Percentiles rank a stretch among this genome's conserved stretches.
Evolutionary conservation across 148 eudicot genomes (phyloP).

Genomic region (Amaranthus hypochondriacus): DNA sequence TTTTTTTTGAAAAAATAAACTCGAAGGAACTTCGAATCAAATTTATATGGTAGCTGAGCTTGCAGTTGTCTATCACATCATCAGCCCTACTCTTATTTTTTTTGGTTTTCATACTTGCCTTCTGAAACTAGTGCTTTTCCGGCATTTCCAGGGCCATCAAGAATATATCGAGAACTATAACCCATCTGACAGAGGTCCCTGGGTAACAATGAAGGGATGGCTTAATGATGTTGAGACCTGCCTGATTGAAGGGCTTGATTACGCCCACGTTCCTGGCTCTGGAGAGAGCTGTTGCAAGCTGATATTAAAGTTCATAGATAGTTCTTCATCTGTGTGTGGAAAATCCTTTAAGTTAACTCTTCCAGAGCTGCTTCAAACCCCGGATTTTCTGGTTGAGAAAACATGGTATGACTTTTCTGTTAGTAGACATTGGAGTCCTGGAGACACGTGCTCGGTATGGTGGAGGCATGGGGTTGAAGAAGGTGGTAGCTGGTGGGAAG

Average conservation of each 20-base stretch:
- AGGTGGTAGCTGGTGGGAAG: slow-evolving; percentile 86
- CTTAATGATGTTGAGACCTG: slow-evolving; percentile 70
- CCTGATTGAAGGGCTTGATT: slow-evolving; percentile 51
- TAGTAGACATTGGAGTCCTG: slow-evolving; percentile 50
- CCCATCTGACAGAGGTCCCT: slow-evolving; percentile 45
- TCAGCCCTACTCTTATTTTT: neutral
- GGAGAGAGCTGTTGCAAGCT: slow-evolving; percentile 92
- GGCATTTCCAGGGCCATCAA: slow-evolving; percentile 68
- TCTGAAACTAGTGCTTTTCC: slow-evolving; percentile 6
- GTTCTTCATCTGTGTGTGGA: slow-evolving; percentile 38
- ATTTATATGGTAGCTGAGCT: too few species aligned
- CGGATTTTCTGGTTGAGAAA: slow-evolving; percentile 90
- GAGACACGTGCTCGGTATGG: slow-evolving; percentile 82
- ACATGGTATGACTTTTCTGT: slow-evolving; percentile 62
- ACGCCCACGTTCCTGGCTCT: slow-evolving; percentile 58
- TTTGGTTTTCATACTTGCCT: slow-evolving; percentile 9
- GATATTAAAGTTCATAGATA: slow-evolving; percentile 55
- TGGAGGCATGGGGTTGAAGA: slow-evolving; percentile 63
- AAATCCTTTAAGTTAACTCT: slow-evolving; percentile 51
- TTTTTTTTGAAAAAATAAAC: too few species aligned
- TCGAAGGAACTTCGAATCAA: too few species aligned
- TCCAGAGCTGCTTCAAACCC: slow-evolving; percentile 59
- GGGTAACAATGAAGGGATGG: slow-evolving; percentile 40
- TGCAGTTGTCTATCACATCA: too few species aligned
- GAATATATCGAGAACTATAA: slow-evolving; percentile 43